Evolutionary conservation across 176 grass and related monocot genomes (phyloP).

Genomic region (Metroxylon sagu): DNA sequence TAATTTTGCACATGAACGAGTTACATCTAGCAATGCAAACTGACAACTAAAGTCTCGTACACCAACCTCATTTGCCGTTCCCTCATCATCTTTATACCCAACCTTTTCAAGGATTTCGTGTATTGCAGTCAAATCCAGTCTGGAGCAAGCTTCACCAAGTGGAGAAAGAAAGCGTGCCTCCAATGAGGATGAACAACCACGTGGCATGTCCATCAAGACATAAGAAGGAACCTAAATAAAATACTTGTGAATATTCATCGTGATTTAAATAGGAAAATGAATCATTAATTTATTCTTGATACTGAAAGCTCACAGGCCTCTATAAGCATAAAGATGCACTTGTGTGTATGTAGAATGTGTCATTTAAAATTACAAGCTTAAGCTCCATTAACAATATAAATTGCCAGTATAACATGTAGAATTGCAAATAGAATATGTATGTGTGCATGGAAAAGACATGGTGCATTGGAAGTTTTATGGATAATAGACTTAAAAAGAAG

Average conservation of each 20-base stretch:
- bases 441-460: too few relatives aligned
- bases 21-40: too few relatives aligned
- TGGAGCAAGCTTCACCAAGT: conserved; percentile 93
- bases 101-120: conserved; percentile 90
- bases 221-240: conserved; percentile 69
- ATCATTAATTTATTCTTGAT: not conserved
- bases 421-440: too few relatives aligned
- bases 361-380: too few relatives aligned
- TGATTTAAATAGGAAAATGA: conserved; percentile 6
- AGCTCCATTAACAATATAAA: too few relatives aligned
- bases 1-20: too few relatives aligned
- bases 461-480: too few relatives aligned
- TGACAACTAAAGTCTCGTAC: not conserved
- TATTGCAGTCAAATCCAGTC: conserved; percentile 94
- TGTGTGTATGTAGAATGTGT: too few relatives aligned
- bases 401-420: too few relatives aligned
- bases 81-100: conserved; percentile 94
- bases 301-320: not conserved
- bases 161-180: conserved; percentile 70
- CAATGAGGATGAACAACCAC: conserved; percentile 48
- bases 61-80: conserved; percentile 90
- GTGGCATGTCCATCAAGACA: conserved; percentile 76
- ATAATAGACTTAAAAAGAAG: too few relatives aligned
- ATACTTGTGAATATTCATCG: conserved; percentile 16
- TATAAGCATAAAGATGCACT: too few relatives aligned